Evolutionary conservation across 164 flowering plant genomes (phyloP).

Genomic region (Aristolochia fimbriata): DNA sequence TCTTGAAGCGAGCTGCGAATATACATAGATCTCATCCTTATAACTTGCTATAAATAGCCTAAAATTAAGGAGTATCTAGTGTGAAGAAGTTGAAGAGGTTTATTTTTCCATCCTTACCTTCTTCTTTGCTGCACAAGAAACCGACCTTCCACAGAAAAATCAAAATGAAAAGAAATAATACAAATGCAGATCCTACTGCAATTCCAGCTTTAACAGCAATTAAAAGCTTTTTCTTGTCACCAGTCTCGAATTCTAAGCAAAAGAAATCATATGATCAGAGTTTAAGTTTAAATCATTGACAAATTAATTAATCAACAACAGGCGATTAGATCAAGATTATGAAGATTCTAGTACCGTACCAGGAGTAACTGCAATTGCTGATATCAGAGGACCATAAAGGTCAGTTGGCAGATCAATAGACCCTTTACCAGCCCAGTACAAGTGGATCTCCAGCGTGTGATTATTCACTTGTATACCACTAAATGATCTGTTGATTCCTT

Average conservation of each 20-base stretch:
- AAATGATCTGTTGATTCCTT: not conserved
- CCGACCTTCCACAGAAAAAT: slow-evolving; percentile 31
- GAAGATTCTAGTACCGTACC: slow-evolving; percentile 8
- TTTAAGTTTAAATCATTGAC: too few species aligned
- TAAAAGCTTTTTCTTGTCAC: not conserved
- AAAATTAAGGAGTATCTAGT: too few species aligned
- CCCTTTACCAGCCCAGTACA: slow-evolving; percentile 49
- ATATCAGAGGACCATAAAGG: slow-evolving; percentile 42
- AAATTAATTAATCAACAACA: too few species aligned
- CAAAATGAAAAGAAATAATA: not conserved
- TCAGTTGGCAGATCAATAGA: slow-evolving; percentile 30
- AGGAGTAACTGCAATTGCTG: slow-evolving; percentile 36
- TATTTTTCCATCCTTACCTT: slow-evolving; percentile 22
- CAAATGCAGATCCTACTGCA: not conserved
- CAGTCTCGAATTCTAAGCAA: too few species aligned
- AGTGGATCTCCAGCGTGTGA: slow-evolving; percentile 26
- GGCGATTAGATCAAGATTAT: not conserved
- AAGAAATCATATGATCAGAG: too few species aligned
- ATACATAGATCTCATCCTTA: not conserved
- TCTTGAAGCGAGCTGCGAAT: too few species aligned
- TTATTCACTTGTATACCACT: slow-evolving; percentile 4
- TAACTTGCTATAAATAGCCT: too few species aligned
- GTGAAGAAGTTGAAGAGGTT: too few species aligned
- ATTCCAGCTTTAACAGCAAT: not conserved
- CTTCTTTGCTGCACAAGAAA: slow-evolving; percentile 35